Evolutionary conservation across 306 rosid species (phyloP).

Genomic region (Hippophae tibetana): DNA sequence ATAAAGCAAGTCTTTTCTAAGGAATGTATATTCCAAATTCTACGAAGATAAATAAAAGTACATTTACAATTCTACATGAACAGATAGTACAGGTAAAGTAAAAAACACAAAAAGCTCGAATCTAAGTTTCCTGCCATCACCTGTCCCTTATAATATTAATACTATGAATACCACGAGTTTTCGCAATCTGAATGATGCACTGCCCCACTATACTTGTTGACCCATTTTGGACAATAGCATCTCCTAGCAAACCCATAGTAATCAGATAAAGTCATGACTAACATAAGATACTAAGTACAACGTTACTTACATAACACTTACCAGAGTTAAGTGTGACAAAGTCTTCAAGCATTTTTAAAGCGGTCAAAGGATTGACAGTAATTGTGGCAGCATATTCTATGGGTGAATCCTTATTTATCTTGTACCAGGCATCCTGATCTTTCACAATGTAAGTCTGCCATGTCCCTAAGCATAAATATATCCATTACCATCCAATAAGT

Average conservation of each 20-base stretch:
- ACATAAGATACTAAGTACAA: neutral
- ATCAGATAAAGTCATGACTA: neutral
- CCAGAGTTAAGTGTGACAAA: conserved; percentile 61
- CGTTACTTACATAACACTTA: conserved; percentile 6
- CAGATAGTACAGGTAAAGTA: neutral
- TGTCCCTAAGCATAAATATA: conserved; percentile 41
- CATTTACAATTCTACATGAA: too few relatives aligned
- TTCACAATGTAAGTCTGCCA: conserved; percentile 90
- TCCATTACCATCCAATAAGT: conserved; percentile 3
- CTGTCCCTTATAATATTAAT: conserved; percentile 78
- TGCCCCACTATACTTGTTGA: conserved; percentile 96
- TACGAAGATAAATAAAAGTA: too few relatives aligned
- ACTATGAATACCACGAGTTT: conserved; percentile 52
- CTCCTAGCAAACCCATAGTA: conserved; percentile 42
- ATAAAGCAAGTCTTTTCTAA: too few relatives aligned
- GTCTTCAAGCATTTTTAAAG: conserved; percentile 81
- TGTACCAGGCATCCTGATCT: conserved; percentile 70
- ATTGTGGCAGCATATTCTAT: conserved; percentile 81
- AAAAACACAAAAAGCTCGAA: conserved; percentile 13
- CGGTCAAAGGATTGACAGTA: conserved; percentile 85
- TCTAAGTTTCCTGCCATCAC: conserved; percentile 30
- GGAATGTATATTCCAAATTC: too few relatives aligned
- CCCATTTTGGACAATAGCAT: conserved; percentile 89
- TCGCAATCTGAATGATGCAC: conserved; percentile 89
- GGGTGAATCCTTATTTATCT: conserved; percentile 57